Base-by-base conservation (phyloP, 2,329 filamentous ascomycete species). In the Paraphaeosphaeria sporulosa region DNA sequence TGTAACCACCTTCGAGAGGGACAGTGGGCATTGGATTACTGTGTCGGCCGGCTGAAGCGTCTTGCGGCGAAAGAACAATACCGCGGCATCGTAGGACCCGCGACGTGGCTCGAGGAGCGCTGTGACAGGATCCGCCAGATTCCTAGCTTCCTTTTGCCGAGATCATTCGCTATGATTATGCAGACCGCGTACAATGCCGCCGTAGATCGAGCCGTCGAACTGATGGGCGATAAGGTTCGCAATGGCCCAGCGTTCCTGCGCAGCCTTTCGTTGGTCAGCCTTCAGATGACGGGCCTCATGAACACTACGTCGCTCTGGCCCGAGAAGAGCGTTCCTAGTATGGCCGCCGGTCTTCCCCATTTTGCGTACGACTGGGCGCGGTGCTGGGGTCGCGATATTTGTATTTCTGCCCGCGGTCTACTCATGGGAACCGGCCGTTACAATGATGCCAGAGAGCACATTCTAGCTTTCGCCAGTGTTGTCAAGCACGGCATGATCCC, bases 401-500 rank as follows among this genome's bases (percentile, higher is more conserved):
- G 97, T 77, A 99, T 99, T 64, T 95, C 95, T 15, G 87, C 97
- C 43, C 90, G 95, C 53, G 95, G 95, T 46, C 84, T 99, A n/a
- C 92, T 92, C 67, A 86, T 99, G 38, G 93, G 92, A 43, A 98
- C 94, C 12, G 93, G 93, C 1, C 89, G 95, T 9, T 97, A 91
- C 70, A 87, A 86, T 2, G 94, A 97, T 75, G 95, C 95, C 8
- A 94, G 88, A 72, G 93, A 98, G 76, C 96, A 99, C 72, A 97
- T 99, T 60, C 83, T 93, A 61, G 94, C 94, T 9, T 99, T 99
- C 79, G 94, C 92, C 2, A 97, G 93, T 75, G 94, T 99, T 12
- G 82, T 99, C 67, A 99, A 99, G 83, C 95, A 99, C 71, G 95
- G 95, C 53, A 96, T 98, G 93, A 94, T 99, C 59, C 95, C 95